Conservation (phyloP, 2,329 filamentous ascomycete species). For the Aspergillus puulaauensis region DNA sequence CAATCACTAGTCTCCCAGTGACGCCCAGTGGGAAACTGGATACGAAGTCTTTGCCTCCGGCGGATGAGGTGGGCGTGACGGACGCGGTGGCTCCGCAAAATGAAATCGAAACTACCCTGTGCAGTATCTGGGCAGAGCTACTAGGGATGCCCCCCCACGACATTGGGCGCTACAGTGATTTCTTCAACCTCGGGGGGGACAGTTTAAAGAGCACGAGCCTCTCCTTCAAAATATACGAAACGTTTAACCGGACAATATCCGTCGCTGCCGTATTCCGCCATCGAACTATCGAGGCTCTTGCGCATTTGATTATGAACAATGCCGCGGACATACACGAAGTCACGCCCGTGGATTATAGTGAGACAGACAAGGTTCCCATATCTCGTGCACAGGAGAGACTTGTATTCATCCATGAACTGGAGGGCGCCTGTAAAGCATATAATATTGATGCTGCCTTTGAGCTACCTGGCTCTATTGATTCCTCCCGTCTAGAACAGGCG, state of each 20-base stretch:
- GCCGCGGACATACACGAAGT: neutral
- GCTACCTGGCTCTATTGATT: neutral
- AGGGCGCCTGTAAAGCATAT: neutral
- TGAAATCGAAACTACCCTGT: neutral
- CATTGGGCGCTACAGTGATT: neutral
- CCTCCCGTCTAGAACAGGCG: neutral
- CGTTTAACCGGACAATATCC: neutral
- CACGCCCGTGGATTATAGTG: neutral
- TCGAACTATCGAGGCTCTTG: neutral
- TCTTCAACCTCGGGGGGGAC: neutral
- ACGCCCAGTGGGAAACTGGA: neutral
- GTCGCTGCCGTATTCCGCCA: neutral
- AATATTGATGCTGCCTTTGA: neutral
- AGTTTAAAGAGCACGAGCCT: neutral
- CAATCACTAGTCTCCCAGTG: neutral
- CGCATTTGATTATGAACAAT: neutral
- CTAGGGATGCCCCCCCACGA: neutral
- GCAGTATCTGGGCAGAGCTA: neutral
- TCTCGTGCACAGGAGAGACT: neutral
- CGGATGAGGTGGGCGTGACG: neutral
- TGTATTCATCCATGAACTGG: neutral
- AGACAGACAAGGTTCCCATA: neutral
- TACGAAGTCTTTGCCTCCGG: neutral
- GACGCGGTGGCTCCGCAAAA: neutral
- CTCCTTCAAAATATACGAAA: neutral